A percentile compares a stretch with the other conserved stretches of the same genome.
phyloP scores from a whole-genome alignment of 495 filamentous ascomycete genomes.

The Umbilicaria muhlenbergii region DNA sequence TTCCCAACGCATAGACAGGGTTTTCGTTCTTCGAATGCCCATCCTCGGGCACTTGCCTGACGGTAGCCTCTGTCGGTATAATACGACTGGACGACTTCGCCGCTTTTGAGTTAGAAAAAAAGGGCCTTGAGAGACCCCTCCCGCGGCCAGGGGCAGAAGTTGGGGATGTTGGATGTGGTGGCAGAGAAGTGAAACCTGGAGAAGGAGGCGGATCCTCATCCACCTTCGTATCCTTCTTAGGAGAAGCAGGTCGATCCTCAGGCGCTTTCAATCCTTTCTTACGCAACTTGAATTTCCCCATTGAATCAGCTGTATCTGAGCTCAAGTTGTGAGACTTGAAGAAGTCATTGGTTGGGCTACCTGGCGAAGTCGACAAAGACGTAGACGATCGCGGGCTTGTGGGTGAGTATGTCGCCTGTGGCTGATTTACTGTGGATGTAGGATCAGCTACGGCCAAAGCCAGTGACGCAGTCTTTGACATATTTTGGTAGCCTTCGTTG shows the following conservation, averaged over 20 bases:
- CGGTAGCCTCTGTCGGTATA: conserved; percentile 13
- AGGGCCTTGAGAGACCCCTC: conserved; percentile 38
- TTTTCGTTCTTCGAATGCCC: conserved; percentile 7
- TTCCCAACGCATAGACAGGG: conserved; percentile 15
- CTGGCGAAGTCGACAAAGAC: too few relatives aligned
- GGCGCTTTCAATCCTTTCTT: too few relatives aligned
- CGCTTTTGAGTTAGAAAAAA: conserved; percentile 41
- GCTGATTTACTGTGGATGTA: too few relatives aligned
- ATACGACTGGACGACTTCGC: conserved; percentile 34
- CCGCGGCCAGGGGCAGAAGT: conserved; percentile 30
- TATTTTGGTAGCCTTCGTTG: too few relatives aligned
- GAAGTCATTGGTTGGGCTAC: too few relatives aligned
- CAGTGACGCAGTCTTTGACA: too few relatives aligned
- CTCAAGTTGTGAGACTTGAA: too few relatives aligned
- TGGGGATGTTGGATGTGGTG: conserved; percentile 35
- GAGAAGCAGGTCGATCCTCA: conserved; percentile 14
- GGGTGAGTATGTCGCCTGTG: too few relatives aligned
- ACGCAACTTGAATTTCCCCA: too few relatives aligned
- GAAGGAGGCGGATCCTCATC: conserved; percentile 19
- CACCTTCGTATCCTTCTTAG: conserved; percentile 1
- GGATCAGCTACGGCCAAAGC: too few relatives aligned
- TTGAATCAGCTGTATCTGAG: too few relatives aligned
- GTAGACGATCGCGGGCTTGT: too few relatives aligned
- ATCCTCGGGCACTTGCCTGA: conserved; percentile 14
- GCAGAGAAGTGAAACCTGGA: conserved; percentile 36